phyloP scores from a whole-genome alignment of 2,329 filamentous ascomycete species.

The Diaporthe citrichinensis region DNA sequence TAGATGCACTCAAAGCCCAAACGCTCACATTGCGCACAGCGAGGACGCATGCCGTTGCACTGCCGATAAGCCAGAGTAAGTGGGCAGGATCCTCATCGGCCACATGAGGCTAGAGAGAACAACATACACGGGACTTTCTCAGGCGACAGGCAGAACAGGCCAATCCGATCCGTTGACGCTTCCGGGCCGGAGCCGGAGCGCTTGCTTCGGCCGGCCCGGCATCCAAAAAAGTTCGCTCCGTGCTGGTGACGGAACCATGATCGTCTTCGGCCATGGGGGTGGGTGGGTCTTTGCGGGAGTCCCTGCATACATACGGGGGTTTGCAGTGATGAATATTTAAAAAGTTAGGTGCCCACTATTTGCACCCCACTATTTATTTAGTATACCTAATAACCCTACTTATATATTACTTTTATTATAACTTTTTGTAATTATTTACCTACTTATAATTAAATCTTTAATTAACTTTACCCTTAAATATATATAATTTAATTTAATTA shows the following conservation, averaged over 20 bases:
- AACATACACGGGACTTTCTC: background rate
- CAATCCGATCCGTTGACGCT: background rate
- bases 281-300: background rate
- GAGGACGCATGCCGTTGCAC: background rate
- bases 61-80: background rate
- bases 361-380: no score
- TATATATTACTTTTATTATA: no score
- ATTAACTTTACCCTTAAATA: no score
- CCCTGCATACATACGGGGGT: background rate
- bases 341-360: no score
- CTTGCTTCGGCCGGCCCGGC: background rate
- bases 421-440: no score
- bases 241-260: background rate
- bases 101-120: background rate
- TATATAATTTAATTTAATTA: no score
- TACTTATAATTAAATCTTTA: no score
- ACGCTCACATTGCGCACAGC: background rate
- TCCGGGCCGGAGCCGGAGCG: background rate
- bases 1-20: slow-evolving; percentile 1
- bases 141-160: background rate
- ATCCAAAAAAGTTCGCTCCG: no score
- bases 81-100: background rate
- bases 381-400: no score
- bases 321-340: no score
- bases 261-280: background rate